These are phyloP conservation scores for Adansonia gregorii DNA, from an alignment of 441 rosid genomes.

Conservation along the genomic window DNA sequence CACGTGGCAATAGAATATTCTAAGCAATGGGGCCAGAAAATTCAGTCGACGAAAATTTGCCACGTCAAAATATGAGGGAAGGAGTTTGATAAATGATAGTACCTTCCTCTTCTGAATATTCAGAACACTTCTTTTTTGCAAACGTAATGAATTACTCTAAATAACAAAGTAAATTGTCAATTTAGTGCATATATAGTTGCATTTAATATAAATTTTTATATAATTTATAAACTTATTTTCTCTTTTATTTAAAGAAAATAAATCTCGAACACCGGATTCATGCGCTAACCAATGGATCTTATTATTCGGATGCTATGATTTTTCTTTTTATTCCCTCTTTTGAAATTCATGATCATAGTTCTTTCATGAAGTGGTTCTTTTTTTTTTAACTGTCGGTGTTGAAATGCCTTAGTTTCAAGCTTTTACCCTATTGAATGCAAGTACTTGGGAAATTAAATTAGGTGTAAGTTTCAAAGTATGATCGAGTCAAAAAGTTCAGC, in stretches of 20 bases:
- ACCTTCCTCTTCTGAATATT: neutral
- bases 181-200: too few species aligned
- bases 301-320: too few species aligned
- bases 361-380: neutral
- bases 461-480: neutral
- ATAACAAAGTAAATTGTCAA: too few species aligned
- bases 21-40: neutral
- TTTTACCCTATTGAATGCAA: neutral
- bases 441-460: neutral
- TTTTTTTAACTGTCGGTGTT: neutral
- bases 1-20: conserved; percentile 13
- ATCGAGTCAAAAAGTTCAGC: neutral
- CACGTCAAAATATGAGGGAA: neutral
- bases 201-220: too few species aligned
- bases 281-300: too few species aligned
- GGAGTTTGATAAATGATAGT: neutral
- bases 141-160: neutral
- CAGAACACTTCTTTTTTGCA: neutral
- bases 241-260: too few species aligned
- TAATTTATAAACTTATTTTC: too few species aligned
- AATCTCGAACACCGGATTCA: too few species aligned
- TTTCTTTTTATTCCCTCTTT: neutral
- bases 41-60: neutral
- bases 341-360: neutral
- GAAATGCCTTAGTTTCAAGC: too few species aligned